These are phyloP conservation scores for Neurospora tetrasperma DNA, from an alignment of 495 filamentous ascomycete species.

Conservation along the genomic window DNA sequence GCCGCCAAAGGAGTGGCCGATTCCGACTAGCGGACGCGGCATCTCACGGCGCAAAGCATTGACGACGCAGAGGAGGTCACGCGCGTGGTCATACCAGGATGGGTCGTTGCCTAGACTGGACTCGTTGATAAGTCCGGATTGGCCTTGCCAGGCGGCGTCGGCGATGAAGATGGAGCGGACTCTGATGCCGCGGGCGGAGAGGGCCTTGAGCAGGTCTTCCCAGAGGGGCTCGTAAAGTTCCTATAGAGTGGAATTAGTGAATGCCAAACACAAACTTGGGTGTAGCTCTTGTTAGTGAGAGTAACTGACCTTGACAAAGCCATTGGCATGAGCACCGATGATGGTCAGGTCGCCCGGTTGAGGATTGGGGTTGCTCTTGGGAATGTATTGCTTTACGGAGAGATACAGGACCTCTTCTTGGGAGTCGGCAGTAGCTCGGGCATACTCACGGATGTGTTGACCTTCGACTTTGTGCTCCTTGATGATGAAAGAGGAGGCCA, in stretches of 20 bases:
- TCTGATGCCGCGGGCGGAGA: conserved; percentile 42
- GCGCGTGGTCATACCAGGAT: conserved; percentile 75
- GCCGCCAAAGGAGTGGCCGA: conserved; percentile 87
- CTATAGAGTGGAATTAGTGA: conserved; percentile 24
- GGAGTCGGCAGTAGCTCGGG: conserved; percentile 47
- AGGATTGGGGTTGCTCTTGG: conserved; percentile 51
- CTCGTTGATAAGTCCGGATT: conserved; percentile 68
- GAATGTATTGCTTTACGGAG: conserved; percentile 76
- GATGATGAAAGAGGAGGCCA: conserved; percentile 23
- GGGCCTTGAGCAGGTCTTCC: conserved; percentile 55
- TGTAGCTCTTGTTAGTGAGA: not conserved
- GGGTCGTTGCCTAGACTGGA: conserved; percentile 67
- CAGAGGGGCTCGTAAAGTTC: conserved; percentile 83
- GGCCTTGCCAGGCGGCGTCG: conserved; percentile 69
- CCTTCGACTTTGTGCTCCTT: conserved; percentile 52
- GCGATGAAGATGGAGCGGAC: conserved; percentile 81
- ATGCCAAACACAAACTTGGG: not conserved
- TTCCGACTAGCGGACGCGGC: conserved; percentile 76
- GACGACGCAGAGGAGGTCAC: conserved; percentile 80
- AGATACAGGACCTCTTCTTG: conserved; percentile 57
- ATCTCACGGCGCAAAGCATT: conserved; percentile 76
- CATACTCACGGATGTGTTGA: conserved; percentile 67
- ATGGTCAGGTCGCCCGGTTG: conserved; percentile 70
- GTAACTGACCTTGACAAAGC: conserved; percentile 64
- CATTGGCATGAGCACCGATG: conserved; percentile 76